These are phyloP conservation scores for Termitomyces sp. DNA, from an alignment of 768 basidiomycete species.

Conservation along the genomic window DNA sequence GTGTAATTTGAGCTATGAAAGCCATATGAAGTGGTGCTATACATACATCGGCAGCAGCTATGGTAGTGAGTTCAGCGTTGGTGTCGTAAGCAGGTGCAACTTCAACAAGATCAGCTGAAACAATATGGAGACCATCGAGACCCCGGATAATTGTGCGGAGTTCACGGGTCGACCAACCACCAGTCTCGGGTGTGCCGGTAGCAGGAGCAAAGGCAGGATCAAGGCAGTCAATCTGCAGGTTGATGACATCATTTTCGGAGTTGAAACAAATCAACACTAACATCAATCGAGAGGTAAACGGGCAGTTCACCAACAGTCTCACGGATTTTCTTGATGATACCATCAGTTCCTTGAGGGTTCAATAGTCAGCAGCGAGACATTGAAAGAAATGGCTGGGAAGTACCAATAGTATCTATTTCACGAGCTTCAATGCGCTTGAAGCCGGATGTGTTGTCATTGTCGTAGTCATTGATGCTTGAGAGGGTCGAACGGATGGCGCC, in stretches of 20 bases:
- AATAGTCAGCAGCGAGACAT: neutral
- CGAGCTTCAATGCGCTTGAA: conserved; percentile 83
- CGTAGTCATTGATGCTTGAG: conserved; percentile 74
- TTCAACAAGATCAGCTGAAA: conserved; percentile 83
- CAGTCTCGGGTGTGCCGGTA: conserved; percentile 83
- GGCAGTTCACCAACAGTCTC: conserved; percentile 73
- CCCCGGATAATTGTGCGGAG: conserved; percentile 75
- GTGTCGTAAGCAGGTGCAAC: conserved; percentile 81
- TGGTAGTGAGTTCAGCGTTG: conserved; percentile 32
- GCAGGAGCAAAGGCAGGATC: conserved; percentile 84
- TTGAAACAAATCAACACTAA: conserved; percentile 28
- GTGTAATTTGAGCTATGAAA: neutral
- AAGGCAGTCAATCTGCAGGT: conserved; percentile 66
- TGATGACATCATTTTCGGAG: neutral
- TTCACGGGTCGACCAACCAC: conserved; percentile 84
- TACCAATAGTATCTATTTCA: conserved; percentile 81
- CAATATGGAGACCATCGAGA: conserved; percentile 71
- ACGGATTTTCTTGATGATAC: conserved; percentile 79
- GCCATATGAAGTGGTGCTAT: neutral
- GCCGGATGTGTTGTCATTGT: conserved; percentile 73
- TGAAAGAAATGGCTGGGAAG: neutral
- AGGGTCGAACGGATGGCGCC: conserved; percentile 86
- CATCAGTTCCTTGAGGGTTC: conserved; percentile 51
- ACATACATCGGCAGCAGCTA: conserved; percentile 43
- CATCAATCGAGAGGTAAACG: conserved; percentile 79